Base-by-base conservation (phyloP, 2,329 filamentous ascomycete genomes). In the Botrytis galanthina region DNA sequence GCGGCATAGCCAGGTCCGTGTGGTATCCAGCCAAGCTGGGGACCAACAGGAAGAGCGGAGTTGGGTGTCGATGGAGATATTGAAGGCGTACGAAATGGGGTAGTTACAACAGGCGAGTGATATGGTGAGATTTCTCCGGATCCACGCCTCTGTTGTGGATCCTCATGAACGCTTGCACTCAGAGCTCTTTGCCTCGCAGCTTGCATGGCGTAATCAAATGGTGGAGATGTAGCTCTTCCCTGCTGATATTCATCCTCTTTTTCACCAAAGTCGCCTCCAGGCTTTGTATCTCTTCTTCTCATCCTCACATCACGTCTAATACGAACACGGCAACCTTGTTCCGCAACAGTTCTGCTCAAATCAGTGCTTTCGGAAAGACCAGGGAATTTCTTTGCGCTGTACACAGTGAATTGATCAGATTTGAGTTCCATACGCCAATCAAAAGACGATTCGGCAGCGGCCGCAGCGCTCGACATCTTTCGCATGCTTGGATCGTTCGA, bases 351-450 rank as follows among this genome's bases (percentile, higher is more conserved):
- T 75, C 95, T 92, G 83, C 95, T 98, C 68, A 98, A 86, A 20
- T 88, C 86, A 0, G 96, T 99, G 84, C 94, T 98, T 82, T 96
- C 93, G 62, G 93, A 92, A 74, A 98, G 85, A 29, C 95, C 96
- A 26, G 96, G 96, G 84, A 99, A 99, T 85, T 98, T 98, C 90
- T 98, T 99, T 70, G 96, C 96, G 79, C 95, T 98, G 85, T 88
- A 98, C 60, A 98, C 96, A 67, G 89, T 91, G 82, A 99, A 98
- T 0, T 93, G 90, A 20, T 87, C 84, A 0, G 96, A 97, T 85
- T 95, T 94, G 79, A 98, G 92, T 82, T 97, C 94, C 84, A 98
- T 89, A 71, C 95, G 89, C 84, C 94, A 95, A 80, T 94, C 92
- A 76, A 97, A 93, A 74, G 92, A 83, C 79, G 79, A 74, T 74